Conservation (phyloP, 257 asterid genomes). For the Solanum chaucha region DNA sequence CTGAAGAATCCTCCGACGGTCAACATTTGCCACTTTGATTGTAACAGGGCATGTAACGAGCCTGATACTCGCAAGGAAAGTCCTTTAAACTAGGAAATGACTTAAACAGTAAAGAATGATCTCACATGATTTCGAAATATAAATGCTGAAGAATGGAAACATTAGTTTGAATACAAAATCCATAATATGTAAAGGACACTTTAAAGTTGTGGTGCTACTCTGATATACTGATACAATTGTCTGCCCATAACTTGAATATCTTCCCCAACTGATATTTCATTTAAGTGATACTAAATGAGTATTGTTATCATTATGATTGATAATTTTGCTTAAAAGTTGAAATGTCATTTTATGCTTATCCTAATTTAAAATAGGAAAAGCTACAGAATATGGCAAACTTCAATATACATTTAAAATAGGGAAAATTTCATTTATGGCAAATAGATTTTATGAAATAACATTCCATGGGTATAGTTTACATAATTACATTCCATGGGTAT, state of each 20-base stretch:
- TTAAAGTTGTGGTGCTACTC: not conserved
- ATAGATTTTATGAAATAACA: too few relatives aligned
- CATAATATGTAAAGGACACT: not conserved
- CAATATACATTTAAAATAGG: too few relatives aligned
- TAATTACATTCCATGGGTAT: too few relatives aligned
- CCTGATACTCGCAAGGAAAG: not conserved
- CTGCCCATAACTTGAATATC: not conserved
- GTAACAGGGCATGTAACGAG: not conserved
- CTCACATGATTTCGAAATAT: not conserved
- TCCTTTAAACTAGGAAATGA: not conserved
- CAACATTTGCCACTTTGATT: not conserved
- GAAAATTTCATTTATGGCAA: too few relatives aligned
- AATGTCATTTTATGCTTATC: too few relatives aligned
- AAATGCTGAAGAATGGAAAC: not conserved
- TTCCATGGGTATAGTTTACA: too few relatives aligned
- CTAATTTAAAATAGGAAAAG: too few relatives aligned
- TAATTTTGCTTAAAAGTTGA: too few relatives aligned
- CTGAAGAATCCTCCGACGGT: not conserved
- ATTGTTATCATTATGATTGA: too few relatives aligned
- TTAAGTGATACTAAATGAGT: too few relatives aligned
- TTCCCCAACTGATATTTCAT: too few relatives aligned
- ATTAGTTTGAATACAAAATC: not conserved
- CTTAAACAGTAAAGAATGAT: not conserved
- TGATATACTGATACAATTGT: not conserved
- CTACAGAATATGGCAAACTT: too few relatives aligned